A percentile compares a stretch with the other conserved stretches of the same genome.
Evolutionary conservation across 768 basidiomycete species (phyloP).

Genomic region (Suillus lakei): DNA sequence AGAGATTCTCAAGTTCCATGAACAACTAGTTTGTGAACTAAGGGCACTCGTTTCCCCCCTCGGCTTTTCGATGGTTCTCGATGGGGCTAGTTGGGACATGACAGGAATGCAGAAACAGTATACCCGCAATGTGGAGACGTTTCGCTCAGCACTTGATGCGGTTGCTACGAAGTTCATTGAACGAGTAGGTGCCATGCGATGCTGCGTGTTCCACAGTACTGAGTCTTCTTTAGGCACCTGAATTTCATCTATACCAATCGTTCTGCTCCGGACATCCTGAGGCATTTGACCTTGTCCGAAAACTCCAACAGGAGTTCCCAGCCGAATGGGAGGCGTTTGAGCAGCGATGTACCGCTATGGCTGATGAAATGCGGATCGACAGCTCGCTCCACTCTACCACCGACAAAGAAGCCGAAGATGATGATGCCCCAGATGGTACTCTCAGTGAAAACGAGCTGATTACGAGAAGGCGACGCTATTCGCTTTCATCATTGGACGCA

Average conservation of each 20-base stretch:
- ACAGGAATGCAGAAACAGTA: not conserved
- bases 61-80: conserved; percentile 48
- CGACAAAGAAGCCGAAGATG: conserved; percentile 16
- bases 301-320: conserved; percentile 62
- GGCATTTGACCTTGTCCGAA: conserved; percentile 75
- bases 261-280: conserved; percentile 90
- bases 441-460: conserved; percentile 23
- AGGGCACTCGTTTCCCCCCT: conserved; percentile 51
- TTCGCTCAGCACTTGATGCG: conserved; percentile 33
- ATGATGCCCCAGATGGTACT: conserved; percentile 9
- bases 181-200: conserved; percentile 44
- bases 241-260: conserved; percentile 78
- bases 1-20: conserved; percentile 70
- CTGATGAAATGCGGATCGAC: conserved; percentile 42
- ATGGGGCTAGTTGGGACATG: conserved; percentile 19
- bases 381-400: conserved; percentile 14
- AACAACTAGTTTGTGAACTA: conserved; percentile 64
- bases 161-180: conserved; percentile 63
- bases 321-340: conserved; percentile 88
- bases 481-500: conserved; percentile 56
- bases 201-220: conserved; percentile 9
- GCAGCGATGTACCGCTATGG: conserved; percentile 67
- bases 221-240: conserved; percentile 55
- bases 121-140: conserved; percentile 50
- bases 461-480: conserved; percentile 47